Percentiles rank a stretch among this genome's conserved stretches.
Evolutionary conservation across 2,329 filamentous ascomycete genomes (phyloP).

Genomic region (Exophiala sp.): DNA sequence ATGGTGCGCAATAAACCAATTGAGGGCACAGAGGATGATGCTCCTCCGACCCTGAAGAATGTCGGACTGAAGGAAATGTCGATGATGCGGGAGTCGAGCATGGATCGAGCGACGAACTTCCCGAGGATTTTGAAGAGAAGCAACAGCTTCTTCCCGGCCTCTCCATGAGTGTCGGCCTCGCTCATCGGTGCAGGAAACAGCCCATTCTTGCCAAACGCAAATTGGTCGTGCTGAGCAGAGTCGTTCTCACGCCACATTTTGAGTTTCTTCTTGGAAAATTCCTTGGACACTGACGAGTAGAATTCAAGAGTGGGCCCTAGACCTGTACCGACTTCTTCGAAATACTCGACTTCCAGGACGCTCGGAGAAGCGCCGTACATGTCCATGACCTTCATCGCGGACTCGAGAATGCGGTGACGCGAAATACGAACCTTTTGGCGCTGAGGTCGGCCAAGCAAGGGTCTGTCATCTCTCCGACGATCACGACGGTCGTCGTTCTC

Average conservation of each 20-base stretch:
- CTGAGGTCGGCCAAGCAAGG: constrained; percentile 84
- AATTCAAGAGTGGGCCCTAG: constrained; percentile 94
- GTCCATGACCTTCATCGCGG: constrained; percentile 97
- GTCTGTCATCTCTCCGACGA: constrained; percentile 76
- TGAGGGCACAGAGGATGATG: constrained; percentile 65
- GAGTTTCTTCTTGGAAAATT: constrained; percentile 95
- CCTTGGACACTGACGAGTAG: constrained; percentile 93
- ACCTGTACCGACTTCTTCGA: constrained; percentile 95
- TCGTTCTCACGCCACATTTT: constrained; percentile 96
- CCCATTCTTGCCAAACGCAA: constrained; percentile 74
- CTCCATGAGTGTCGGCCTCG: constrained; percentile 63
- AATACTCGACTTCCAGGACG: constrained; percentile 95
- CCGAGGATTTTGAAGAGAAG: constrained; percentile 88
- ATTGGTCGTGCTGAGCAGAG: constrained; percentile 54
- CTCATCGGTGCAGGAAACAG: constrained; percentile 90
- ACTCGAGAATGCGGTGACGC: constrained; percentile 87
- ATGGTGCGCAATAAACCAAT: constrained; percentile 85
- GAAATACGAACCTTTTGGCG: constrained; percentile 98
- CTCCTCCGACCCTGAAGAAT: constrained; percentile 89
- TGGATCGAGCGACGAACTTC: constrained; percentile 94
- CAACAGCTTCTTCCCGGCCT: constrained; percentile 80
- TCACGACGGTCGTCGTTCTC: constrained; percentile 75
- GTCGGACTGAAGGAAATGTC: constrained; percentile 96
- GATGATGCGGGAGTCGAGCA: constrained; percentile 97
- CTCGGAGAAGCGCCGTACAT: constrained; percentile 95